Conservation (phyloP, 768 basidiomycete species). For the Nidularia sp. region DNA sequence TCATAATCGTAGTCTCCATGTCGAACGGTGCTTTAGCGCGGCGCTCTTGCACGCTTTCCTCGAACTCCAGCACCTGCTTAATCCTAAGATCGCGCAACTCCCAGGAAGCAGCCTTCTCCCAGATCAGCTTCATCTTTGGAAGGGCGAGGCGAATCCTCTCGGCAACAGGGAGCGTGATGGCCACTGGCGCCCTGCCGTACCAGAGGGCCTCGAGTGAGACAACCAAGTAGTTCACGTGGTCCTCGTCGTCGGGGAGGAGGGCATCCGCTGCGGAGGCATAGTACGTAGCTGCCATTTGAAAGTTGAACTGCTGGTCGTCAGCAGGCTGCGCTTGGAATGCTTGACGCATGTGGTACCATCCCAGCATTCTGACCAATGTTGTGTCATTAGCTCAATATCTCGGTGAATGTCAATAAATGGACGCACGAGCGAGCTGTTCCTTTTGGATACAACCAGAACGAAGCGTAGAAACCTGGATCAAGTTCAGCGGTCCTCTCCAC, state of each 20-base stretch:
- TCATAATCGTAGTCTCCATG: too few species aligned
- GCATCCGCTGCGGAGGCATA: conserved; percentile 25
- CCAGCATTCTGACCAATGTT: conserved; percentile 16
- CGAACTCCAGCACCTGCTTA: background rate
- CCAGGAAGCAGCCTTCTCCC: conserved; percentile 9
- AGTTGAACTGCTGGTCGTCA: conserved; percentile 9
- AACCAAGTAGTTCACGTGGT: conserved; percentile 21
- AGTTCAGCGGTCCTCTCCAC: background rate
- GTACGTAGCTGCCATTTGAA: conserved; percentile 16
- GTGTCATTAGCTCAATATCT: conserved; percentile 1
- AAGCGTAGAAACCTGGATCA: conserved; percentile 24
- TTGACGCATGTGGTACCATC: conserved; percentile 21
- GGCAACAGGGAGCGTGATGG: conserved; percentile 17
- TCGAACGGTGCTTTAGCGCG: too few species aligned
- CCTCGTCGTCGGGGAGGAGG: conserved; percentile 35
- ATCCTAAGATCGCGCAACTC: background rate
- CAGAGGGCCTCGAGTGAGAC: conserved; percentile 27
- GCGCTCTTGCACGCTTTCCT: background rate
- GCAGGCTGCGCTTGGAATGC: conserved; percentile 11
- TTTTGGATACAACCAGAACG: conserved; percentile 32
- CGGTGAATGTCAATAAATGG: background rate
- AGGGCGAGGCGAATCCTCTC: conserved; percentile 14
- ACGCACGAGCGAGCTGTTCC: conserved; percentile 32
- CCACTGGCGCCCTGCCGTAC: conserved; percentile 16
- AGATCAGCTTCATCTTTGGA: conserved; percentile 15